These are phyloP conservation scores for Lolium perenne DNA, from an alignment of 176 grass and related monocot genomes.

Conservation along the genomic window DNA sequence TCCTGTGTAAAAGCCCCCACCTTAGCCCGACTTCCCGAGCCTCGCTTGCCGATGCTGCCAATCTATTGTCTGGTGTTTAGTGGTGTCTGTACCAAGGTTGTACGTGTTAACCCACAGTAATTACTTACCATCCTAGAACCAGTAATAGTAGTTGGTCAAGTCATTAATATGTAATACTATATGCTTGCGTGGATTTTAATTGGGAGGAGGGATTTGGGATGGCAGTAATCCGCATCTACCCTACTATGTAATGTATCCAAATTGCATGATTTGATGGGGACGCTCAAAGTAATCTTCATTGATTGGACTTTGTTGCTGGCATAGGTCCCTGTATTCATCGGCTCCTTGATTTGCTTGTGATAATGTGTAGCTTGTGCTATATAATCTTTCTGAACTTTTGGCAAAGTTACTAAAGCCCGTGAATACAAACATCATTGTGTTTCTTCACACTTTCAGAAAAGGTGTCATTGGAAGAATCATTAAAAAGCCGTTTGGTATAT, in stretches of 20 bases:
- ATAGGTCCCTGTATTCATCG: neutral
- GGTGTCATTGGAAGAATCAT: slow-evolving; percentile 1
- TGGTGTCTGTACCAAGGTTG: neutral
- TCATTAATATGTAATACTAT: slow-evolving; percentile 27
- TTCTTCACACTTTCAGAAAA: slow-evolving; percentile 28
- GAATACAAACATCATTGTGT: slow-evolving; percentile 25
- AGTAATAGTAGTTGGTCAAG: slow-evolving; percentile 18
- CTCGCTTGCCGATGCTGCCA: neutral
- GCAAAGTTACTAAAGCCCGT: neutral
- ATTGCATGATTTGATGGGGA: neutral
- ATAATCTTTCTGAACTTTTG: slow-evolving; percentile 2
- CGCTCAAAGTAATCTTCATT: neutral
- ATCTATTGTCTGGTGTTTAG: neutral
- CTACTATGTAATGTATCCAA: neutral
- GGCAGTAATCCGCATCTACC: neutral
- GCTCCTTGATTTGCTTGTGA: neutral
- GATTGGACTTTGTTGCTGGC: neutral
- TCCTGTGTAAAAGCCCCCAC: neutral
- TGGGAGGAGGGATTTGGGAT: neutral
- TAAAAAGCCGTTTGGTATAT: neutral
- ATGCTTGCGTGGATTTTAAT: neutral
- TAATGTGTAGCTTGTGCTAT: slow-evolving; percentile 3
- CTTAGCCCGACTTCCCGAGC: neutral
- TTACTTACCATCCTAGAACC: slow-evolving; percentile 24
- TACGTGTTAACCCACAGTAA: slow-evolving; percentile 10